Percentiles rank a stretch among this genome's conserved stretches.
These are phyloP conservation scores for Botryotinia calthae DNA, from an alignment of 2,329 filamentous ascomycete species.

Conservation along the genomic window DNA sequence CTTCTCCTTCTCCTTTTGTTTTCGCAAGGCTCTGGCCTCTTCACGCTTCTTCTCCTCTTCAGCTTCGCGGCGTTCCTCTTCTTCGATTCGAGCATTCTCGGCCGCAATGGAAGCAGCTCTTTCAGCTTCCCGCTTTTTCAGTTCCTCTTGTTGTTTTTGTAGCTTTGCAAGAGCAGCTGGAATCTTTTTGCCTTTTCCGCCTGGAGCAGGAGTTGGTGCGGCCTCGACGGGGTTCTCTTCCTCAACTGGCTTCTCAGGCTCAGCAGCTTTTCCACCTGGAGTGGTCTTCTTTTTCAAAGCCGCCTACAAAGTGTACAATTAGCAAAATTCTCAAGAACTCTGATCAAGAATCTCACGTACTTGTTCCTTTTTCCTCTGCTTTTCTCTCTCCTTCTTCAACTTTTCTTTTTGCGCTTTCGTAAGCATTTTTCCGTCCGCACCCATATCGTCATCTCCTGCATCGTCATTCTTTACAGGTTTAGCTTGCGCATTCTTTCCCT, in stretches of 20 bases:
- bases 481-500: conserved; percentile 57
- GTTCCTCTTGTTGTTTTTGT: conserved; percentile 80
- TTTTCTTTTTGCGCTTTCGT: conserved; percentile 99
- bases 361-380: conserved; percentile 98
- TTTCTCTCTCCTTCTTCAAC: conserved; percentile 96
- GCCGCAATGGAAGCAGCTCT: conserved; percentile 56
- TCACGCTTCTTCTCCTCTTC: conserved; percentile 70
- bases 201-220: conserved; percentile 44
- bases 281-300: conserved; percentile 80
- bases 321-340: conserved; percentile 16
- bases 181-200: conserved; percentile 87
- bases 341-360: conserved; percentile 46
- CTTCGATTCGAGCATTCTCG: conserved; percentile 62
- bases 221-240: conserved; percentile 49
- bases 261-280: conserved; percentile 53
- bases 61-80: conserved; percentile 59
- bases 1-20: conserved; percentile 82
- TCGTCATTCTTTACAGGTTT: conserved; percentile 44
- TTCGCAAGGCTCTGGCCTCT: conserved; percentile 73
- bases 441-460: conserved; percentile 50
- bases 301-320: conserved; percentile 42
- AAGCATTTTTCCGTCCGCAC: conserved; percentile 66
- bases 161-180: conserved; percentile 69
- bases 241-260: conserved; percentile 52
- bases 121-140: conserved; percentile 65